Percentiles rank a stretch among this genome's conserved stretches.
phyloP scores from a whole-genome alignment of 2,329 filamentous ascomycete species.

The Westerdykella aurantiaca region DNA sequence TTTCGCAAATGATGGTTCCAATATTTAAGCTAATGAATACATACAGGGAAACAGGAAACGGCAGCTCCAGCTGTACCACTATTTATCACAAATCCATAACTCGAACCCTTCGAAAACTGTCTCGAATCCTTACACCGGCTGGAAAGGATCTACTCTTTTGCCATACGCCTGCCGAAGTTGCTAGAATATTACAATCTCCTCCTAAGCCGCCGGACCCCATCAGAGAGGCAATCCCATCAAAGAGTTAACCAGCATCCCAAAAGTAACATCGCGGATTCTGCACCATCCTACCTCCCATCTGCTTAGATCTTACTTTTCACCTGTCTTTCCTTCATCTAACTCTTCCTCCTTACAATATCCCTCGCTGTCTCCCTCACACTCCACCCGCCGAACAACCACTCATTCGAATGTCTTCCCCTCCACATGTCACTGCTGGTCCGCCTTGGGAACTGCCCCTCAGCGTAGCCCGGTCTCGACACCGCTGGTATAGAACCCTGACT shows the following conservation, averaged over 20 bases:
- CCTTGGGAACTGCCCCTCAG: slow-evolving; percentile 20
- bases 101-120: neutral
- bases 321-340: too few relatives aligned
- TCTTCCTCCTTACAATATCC: neutral
- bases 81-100: neutral
- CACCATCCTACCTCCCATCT: slow-evolving; percentile 6
- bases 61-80: slow-evolving; percentile 6
- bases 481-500: slow-evolving; percentile 15
- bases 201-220: too few relatives aligned
- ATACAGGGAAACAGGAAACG: slow-evolving; percentile 6
- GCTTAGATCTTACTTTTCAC: slow-evolving; percentile 3
- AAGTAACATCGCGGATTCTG: slow-evolving; percentile 3
- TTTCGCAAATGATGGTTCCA: neutral
- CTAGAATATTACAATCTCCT: neutral
- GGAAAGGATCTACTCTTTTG: slow-evolving; percentile 5
- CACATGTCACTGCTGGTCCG: slow-evolving; percentile 32
- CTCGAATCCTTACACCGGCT: slow-evolving; percentile 1
- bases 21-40: slow-evolving; percentile 10
- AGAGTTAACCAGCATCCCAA: neutral
- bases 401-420: slow-evolving; percentile 35
- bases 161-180: slow-evolving; percentile 1
- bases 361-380: slow-evolving; percentile 34
- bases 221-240: too few relatives aligned
- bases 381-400: slow-evolving; percentile 36
- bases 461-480: slow-evolving; percentile 10